phyloP scores from a whole-genome alignment of 1,284 basidiomycete genomes.

The Ustilago trichophora region DNA sequence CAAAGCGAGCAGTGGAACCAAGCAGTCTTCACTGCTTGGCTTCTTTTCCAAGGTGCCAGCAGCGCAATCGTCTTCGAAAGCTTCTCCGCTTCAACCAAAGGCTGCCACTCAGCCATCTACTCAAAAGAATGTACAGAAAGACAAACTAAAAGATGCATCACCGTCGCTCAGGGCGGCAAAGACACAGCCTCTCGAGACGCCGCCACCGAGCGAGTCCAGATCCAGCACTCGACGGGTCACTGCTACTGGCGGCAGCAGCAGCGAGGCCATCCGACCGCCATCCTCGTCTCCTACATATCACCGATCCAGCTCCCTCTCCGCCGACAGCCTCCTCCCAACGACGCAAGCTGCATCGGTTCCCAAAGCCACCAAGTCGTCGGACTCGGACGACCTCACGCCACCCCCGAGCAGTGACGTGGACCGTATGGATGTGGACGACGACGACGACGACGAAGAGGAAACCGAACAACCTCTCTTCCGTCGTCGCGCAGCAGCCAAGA shows the following conservation, averaged over 20 bases:
- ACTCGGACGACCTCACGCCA: slow-evolving; percentile 37
- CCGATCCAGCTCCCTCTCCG: slow-evolving; percentile 37
- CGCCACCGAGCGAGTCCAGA: slow-evolving; percentile 34
- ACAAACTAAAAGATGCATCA: slow-evolving; percentile 6
- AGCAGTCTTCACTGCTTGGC: slow-evolving; percentile 52
- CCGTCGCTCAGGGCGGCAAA: slow-evolving; percentile 6
- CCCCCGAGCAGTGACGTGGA: slow-evolving; percentile 36
- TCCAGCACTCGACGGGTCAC: slow-evolving; percentile 11
- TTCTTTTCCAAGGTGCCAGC: slow-evolving; percentile 50
- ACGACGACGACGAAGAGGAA: slow-evolving; percentile 42
- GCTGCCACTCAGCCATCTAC: not conserved
- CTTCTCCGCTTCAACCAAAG: slow-evolving; percentile 9
- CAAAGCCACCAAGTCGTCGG: slow-evolving; percentile 3
- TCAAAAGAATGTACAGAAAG: slow-evolving; percentile 4
- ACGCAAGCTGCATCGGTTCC: slow-evolving; percentile 10
- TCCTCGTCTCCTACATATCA: slow-evolving; percentile 33
- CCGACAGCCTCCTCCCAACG: slow-evolving; percentile 15
- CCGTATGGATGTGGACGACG: slow-evolving; percentile 36
- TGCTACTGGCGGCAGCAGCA: not conserved
- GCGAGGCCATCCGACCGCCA: slow-evolving; percentile 7
- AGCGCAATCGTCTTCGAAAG: slow-evolving; percentile 10
- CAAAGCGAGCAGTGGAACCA: slow-evolving; percentile 21
- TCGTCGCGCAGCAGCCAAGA: slow-evolving; percentile 42
- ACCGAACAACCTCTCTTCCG: slow-evolving; percentile 40
- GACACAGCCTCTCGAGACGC: slow-evolving; percentile 32